Base-by-base conservation (phyloP, 768 basidiomycete species). In the Strobilomyces confusus region DNA sequence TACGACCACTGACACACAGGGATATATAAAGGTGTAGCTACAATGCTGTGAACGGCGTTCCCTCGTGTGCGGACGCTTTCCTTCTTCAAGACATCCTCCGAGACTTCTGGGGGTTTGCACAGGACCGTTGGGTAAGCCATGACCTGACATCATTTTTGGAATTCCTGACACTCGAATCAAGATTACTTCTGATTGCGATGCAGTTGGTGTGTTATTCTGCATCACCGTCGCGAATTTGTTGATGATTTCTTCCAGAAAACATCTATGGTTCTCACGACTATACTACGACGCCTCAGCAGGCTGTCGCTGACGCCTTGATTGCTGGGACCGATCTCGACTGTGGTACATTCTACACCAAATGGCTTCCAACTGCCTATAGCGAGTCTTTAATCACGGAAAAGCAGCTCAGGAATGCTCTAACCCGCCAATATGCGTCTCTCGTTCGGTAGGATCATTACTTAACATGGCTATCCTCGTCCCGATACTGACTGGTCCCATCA, bases 11-110 rank as follows among this genome's bases (percentile, higher is more conserved):
- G 22, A 54, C 37, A 9, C 22, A 43, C 9, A 14, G 14, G 20
- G 5, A 4, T 9, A 49, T 29, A 15, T 12, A 55, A n/a, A n/a
- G 58, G 58, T 84, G 81, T 71, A 79, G 77, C 56, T 84, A 83
- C 61, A 84, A 83, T 55, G 76, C 80, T 11, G 79, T 84, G 19
- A 82, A 83, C 54, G 82, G 82, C 3, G 64, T 83, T 29, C 81
- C 82, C 5, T 72, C 78, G 1, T 84, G 82, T 58, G 81, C 79
- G 20, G 76, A 73, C 59, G 70, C 74, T 1, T 82, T 77, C 59
- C 69, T 84, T 26, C 69, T 84, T 30, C 79, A 82, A 60, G 69
- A 70, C 29, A 63, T 84, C 23, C 62, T 81, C 22, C 72, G 81
- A 17, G 80, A 80, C 49, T 66, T 69, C 44, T 82, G 78, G 75